Evolutionary conservation across 1,139 yeast genomes (phyloP).

Genomic region (Insectozyma bohioensis): DNA sequence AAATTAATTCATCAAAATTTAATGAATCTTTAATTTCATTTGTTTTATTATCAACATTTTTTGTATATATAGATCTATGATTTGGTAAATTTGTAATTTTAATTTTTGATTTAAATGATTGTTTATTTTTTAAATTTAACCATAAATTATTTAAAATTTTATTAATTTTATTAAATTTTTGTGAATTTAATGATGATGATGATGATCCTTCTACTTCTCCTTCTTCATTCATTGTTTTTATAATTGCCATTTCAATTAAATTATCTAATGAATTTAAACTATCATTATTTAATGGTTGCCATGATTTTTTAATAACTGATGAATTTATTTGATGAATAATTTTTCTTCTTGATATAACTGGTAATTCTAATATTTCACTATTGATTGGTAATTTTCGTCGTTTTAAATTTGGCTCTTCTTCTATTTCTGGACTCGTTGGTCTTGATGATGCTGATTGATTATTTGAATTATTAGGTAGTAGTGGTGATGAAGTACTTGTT

Average conservation of each 20-base stretch:
- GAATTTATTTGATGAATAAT: conserved; percentile 6
- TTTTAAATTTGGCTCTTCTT: conserved; percentile 1
- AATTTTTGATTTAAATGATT: conserved; percentile 35
- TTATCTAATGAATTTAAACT: conserved; percentile 25
- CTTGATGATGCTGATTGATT: no score
- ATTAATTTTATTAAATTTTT: no score
- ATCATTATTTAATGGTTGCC: conserved; percentile 31
- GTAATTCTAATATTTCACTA: conserved; percentile 4
- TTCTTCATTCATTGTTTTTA: conserved; percentile 27
- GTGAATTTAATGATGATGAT: no score
- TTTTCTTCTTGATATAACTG: conserved; percentile 1
- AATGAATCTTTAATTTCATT: conserved; percentile 28
- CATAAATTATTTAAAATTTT: conserved; percentile 22
- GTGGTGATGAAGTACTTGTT: not conserved
- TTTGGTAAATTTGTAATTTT: conserved; percentile 37
- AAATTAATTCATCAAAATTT: conserved; percentile 30
- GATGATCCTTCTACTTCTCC: conserved; percentile 17
- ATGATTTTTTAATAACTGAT: conserved; percentile 21
- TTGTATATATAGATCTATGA: conserved; percentile 19
- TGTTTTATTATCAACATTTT: conserved; percentile 16
- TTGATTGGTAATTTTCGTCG: conserved; percentile 5
- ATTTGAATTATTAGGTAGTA: not conserved
- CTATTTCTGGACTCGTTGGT: conserved; percentile 3
- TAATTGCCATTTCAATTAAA: conserved; percentile 31
- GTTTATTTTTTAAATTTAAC: conserved; percentile 24